Percentiles rank a stretch among this genome's conserved stretches.
Evolutionary conservation across 1,139 yeast genomes (phyloP).

Genomic region (Nakaseomyces bracarensis): DNA sequence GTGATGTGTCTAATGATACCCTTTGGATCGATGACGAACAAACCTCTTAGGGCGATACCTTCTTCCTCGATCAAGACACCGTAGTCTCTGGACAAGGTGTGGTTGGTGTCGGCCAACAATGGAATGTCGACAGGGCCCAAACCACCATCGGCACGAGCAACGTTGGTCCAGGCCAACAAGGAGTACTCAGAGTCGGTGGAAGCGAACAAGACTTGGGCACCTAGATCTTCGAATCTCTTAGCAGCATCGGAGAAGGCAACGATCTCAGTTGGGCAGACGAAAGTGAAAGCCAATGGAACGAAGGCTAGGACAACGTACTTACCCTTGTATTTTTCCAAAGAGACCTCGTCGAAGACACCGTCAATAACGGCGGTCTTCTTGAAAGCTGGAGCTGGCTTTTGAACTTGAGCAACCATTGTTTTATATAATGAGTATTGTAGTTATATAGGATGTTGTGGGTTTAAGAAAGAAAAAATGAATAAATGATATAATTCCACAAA

Average conservation of each 20-base stretch:
- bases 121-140: slow-evolving; percentile 92
- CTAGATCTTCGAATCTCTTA: slow-evolving; percentile 79
- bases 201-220: slow-evolving; percentile 84
- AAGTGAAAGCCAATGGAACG: slow-evolving; percentile 98
- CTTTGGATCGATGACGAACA: slow-evolving; percentile 93
- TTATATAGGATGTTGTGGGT: too few species aligned
- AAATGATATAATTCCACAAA: too few species aligned
- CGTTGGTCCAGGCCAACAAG: slow-evolving; percentile 95
- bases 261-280: slow-evolving; percentile 98
- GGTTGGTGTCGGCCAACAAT: slow-evolving; percentile 94
- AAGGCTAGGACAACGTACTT: slow-evolving; percentile 96
- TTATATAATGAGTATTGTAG: not conserved
- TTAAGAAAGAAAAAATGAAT: too few species aligned
- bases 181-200: slow-evolving; percentile 98
- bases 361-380: slow-evolving; percentile 93
- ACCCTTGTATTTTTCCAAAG: slow-evolving; percentile 92
- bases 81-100: slow-evolving; percentile 86
- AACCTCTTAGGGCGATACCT: slow-evolving; percentile 96
- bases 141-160: slow-evolving; percentile 96
- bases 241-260: slow-evolving; percentile 96
- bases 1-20: slow-evolving; percentile 92
- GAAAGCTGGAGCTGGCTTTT: slow-evolving; percentile 93
- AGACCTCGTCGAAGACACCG: slow-evolving; percentile 89
- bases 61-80: slow-evolving; percentile 94
- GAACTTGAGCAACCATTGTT: slow-evolving; percentile 77